Percentiles rank a stretch among this genome's conserved stretches.
Conservation (phyloP, 208 protist genomes). For the Trypanosoma vivax region DNA sequence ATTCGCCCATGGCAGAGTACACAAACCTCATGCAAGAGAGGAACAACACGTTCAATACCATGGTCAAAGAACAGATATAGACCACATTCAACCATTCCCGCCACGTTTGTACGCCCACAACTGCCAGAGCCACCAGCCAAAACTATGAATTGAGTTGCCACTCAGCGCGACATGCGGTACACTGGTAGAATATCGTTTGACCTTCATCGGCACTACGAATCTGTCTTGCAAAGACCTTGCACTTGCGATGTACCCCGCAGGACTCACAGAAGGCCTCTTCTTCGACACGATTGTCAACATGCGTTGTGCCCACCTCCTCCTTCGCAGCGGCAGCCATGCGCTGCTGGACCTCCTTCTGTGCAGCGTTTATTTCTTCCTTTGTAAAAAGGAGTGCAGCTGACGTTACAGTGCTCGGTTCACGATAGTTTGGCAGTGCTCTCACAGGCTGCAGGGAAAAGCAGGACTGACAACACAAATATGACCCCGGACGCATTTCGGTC, state of each 20-base stretch:
- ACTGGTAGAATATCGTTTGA: conserved; percentile 90
- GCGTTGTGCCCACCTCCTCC: conserved; percentile 24
- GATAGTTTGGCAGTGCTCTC: not conserved
- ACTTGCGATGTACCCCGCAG: conserved; percentile 61
- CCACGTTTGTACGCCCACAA: not conserved
- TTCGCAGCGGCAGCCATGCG: not conserved
- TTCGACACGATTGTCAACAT: conserved; percentile 75
- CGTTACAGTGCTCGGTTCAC: conserved; percentile 19
- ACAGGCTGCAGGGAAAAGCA: conserved; percentile 33
- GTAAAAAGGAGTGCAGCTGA: conserved; percentile 50
- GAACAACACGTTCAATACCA: no score
- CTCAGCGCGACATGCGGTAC: conserved; percentile 73
- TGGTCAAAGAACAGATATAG: no score
- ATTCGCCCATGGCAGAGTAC: no score
- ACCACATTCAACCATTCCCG: no score
- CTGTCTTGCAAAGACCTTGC: conserved; percentile 79
- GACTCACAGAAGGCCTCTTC: conserved; percentile 85
- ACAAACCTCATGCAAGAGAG: no score
- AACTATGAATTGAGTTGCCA: conserved; percentile 89
- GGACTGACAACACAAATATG: conserved; percentile 18
- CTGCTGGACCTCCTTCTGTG: conserved; percentile 21
- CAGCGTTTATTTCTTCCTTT: conserved; percentile 25
- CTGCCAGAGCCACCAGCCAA: not conserved
- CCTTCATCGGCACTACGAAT: conserved; percentile 89
- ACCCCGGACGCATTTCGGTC: conserved; percentile 11